A percentile compares a stretch with the other conserved stretches of the same genome.
Conservation (phyloP, 1,139 yeast genomes). For the Geotrichum klebahnii region DNA sequence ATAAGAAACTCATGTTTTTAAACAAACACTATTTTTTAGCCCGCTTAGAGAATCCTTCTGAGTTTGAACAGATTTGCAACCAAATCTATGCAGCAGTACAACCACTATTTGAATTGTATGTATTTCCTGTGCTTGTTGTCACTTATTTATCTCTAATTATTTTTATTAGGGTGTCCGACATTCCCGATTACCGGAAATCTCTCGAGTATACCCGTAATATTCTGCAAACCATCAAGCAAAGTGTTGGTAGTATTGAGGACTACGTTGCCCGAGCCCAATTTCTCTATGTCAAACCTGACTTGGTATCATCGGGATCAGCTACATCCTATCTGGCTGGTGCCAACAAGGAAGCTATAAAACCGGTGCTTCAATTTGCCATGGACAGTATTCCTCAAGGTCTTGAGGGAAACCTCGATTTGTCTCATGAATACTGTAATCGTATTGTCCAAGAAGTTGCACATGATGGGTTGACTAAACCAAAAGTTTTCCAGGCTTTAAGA, state of each 20-base stretch:
- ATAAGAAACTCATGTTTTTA: slow-evolving; percentile 65
- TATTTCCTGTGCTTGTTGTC: background rate
- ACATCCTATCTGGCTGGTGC: slow-evolving; percentile 9
- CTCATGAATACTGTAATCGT: slow-evolving; percentile 14
- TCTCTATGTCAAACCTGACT: slow-evolving; percentile 26
- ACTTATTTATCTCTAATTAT: background rate
- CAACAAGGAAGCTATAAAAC: background rate
- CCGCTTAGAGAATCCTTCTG: slow-evolving; percentile 28
- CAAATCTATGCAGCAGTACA: slow-evolving; percentile 17
- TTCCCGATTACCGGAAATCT: slow-evolving; percentile 19
- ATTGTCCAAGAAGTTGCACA: slow-evolving; percentile 2
- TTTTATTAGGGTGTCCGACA: slow-evolving; percentile 22
- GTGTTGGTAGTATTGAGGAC: slow-evolving; percentile 27
- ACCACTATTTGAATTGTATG: slow-evolving; percentile 22
- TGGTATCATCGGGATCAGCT: slow-evolving; percentile 35
- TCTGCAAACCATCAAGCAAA: slow-evolving; percentile 24
- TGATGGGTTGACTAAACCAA: slow-evolving; percentile 22
- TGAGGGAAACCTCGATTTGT: background rate
- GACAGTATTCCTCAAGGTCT: slow-evolving; percentile 3
- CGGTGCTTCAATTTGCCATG: slow-evolving; percentile 2
- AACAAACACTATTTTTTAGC: slow-evolving; percentile 57
- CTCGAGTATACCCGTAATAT: slow-evolving; percentile 26
- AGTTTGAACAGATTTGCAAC: slow-evolving; percentile 23
- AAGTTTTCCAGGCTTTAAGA: slow-evolving; percentile 59
- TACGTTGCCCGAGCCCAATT: slow-evolving; percentile 25